Evolutionary conservation across 306 rosid genomes (phyloP), one percentile per base, ranked within the genome.

Genomic region (Dryas drummondii): DNA sequence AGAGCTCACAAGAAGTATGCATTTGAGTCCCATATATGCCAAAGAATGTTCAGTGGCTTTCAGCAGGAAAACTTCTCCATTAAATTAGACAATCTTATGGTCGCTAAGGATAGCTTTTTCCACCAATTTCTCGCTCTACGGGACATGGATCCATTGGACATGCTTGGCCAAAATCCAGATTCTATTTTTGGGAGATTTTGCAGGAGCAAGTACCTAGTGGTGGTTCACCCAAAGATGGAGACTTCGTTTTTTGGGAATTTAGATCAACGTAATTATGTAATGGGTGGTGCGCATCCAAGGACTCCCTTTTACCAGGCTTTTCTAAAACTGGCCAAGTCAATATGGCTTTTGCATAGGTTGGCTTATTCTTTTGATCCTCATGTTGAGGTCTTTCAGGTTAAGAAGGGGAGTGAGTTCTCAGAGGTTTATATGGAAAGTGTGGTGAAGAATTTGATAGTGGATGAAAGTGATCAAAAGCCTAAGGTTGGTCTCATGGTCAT

Each of bases 1-100:
- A 89, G 99, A 84, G 92, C 99, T 82, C 99, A 96, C 88, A 96
- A 96, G 88, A 96, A 96, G 83, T 96, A 92, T 76, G 99, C 99
- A 17, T 96, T 96, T 58, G 99, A 96, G 86, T 90, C 98, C 68
- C 93, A 96, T 81, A 90, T 96, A 67, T 92, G 98, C 88, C 98
- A 90, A 70, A 90, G 89, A 82, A 92, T 96, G 97, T 96, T 96
- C 77, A 84, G 93, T 70, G 98, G 94, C 69, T 96, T 96, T 80
- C 97, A 96, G 91, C 91, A 78, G 63, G 98, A 90, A 83, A 89
- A 63, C 84, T 92, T 92, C 83, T 88, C 88, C 44, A 77, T 90
- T 78, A 82, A 86, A 72, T 41, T 78, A 49, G 98, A 96, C 71
- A 78, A 81, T 85, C 79, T 86, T 45, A 78, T 78, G 11, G 56